These are phyloP conservation scores for Boletus mariae DNA, from an alignment of 1,284 basidiomycete genomes.

Conservation along the genomic window DNA sequence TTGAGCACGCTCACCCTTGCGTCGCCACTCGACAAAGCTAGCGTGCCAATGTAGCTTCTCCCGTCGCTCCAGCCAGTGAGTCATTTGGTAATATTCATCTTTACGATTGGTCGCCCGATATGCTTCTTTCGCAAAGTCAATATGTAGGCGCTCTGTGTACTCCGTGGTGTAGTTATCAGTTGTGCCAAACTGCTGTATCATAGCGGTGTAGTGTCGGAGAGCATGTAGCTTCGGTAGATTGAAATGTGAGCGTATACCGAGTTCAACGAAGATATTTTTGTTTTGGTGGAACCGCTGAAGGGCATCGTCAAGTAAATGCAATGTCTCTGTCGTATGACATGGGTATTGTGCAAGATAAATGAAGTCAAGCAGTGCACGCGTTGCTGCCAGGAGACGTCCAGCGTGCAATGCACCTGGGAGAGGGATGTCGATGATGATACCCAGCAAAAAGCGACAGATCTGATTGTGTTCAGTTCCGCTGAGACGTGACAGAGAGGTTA, in stretches of 20 bases:
- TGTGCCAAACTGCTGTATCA: not conserved
- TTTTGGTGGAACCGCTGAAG: not conserved
- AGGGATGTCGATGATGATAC: not conserved
- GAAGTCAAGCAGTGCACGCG: not conserved
- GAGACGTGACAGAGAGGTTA: not conserved
- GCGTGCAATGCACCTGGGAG: not conserved
- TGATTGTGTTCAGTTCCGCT: not conserved
- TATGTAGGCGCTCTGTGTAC: not conserved
- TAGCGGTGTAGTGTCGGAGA: not conserved
- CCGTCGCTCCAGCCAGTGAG: no score
- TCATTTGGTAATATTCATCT: no score
- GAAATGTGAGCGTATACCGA: not conserved
- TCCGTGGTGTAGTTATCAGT: not conserved
- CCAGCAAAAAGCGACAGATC: not conserved
- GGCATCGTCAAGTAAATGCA: not conserved
- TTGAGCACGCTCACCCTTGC: not conserved
- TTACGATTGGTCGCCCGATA: no score
- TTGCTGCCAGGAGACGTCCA: not conserved
- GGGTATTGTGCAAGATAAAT: not conserved
- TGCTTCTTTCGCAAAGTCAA: no score
- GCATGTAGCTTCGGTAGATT: not conserved
- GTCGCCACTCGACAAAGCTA: no score
- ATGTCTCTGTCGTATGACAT: not conserved
- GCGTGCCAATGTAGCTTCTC: no score
- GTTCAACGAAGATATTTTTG: not conserved